phyloP scores from a whole-genome alignment of 1,139 yeast genomes.

The Spencermartinsiella ligniputridi region DNA sequence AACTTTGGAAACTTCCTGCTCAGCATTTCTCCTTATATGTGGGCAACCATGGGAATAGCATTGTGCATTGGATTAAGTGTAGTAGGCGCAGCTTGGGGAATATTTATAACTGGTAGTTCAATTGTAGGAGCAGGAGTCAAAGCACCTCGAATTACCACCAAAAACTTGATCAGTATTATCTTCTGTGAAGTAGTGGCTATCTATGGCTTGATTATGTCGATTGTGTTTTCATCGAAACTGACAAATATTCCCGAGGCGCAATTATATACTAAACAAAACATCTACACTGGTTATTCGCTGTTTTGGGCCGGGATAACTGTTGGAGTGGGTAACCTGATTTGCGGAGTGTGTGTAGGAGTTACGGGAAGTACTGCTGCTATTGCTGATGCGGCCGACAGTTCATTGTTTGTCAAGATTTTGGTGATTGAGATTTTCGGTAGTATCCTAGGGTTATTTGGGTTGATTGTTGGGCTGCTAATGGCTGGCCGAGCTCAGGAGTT shows the following conservation, averaged over 20 bases:
- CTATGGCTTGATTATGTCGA: slow-evolving; percentile 93
- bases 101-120: slow-evolving; percentile 91
- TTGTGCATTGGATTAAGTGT: slow-evolving; percentile 91
- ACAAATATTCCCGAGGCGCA: slow-evolving; percentile 61
- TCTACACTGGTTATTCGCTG: slow-evolving; percentile 85
- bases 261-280: slow-evolving; percentile 72
- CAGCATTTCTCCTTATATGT: slow-evolving; percentile 89
- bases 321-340: slow-evolving; percentile 85
- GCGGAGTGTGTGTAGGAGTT: slow-evolving; percentile 97
- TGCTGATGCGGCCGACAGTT: slow-evolving; percentile 95
- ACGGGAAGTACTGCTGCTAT: slow-evolving; percentile 98
- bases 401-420: slow-evolving; percentile 89
- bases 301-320: slow-evolving; percentile 99
- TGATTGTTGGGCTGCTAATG: slow-evolving; percentile 95
- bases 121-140: slow-evolving; percentile 97
- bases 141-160: slow-evolving; percentile 95
- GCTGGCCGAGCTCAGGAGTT: slow-evolving; percentile 93
- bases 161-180: slow-evolving; percentile 91
- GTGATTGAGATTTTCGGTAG: slow-evolving; percentile 98
- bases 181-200: slow-evolving; percentile 99
- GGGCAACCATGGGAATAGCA: slow-evolving; percentile 94
- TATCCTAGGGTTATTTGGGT: slow-evolving; percentile 81
- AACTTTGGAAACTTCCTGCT: slow-evolving; percentile 84
- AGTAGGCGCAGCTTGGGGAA: slow-evolving; percentile 99
- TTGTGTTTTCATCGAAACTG: slow-evolving; percentile 89